Evolutionary conservation across 2,329 filamentous ascomycete species (phyloP), one percentile per base, ranked within the genome.

Genomic region (Dactylellina parvicollis): DNA sequence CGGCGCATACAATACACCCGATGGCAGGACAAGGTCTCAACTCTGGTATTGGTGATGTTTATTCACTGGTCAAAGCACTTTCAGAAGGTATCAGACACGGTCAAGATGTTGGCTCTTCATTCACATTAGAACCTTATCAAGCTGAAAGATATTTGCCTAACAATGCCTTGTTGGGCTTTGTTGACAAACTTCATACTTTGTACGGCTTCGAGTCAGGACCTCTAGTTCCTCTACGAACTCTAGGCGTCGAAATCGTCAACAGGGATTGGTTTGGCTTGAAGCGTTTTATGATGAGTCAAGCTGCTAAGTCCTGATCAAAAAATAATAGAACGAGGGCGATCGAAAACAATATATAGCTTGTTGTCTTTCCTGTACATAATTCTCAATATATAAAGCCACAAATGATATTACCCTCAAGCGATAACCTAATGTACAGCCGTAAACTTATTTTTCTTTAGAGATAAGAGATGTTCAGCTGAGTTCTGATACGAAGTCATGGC

Each of bases 11-110:
- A 0, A 89, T 96, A 76, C 95, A 99, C 80, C 95, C 95, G 0
- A 88, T 99, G 2, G 95, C 92, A 0, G 95, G 95, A 0, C 95
- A 98, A 81, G 95, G 95, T 0, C 84, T 99, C 12, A 99, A 99
- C 79, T 90, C 96, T 78, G 95, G 95, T 1, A 89, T 98, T 75
- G 92, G 88, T 16, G 95, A 99, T 79, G 90, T 95, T 0, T 89
- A 92, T 77, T 90, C 90, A 59, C 86, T 99, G 0, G 88, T 89
- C 4, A 85, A 85, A 75, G 88, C 88, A 0, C 90, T 99, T 55
- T 87, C 88, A 72, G 89, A 89, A 76, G 90, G 92, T 2, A 89
- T 96, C 16, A 83, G 85, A 44, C 91, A 95, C 75, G 95, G 95
- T 0, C 90, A 92, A 84, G 95, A 99, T 79, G 86, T 98, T 30